Conservation (phyloP, 1,139 yeast genomes). For the Meyerozyma smithsonii region DNA sequence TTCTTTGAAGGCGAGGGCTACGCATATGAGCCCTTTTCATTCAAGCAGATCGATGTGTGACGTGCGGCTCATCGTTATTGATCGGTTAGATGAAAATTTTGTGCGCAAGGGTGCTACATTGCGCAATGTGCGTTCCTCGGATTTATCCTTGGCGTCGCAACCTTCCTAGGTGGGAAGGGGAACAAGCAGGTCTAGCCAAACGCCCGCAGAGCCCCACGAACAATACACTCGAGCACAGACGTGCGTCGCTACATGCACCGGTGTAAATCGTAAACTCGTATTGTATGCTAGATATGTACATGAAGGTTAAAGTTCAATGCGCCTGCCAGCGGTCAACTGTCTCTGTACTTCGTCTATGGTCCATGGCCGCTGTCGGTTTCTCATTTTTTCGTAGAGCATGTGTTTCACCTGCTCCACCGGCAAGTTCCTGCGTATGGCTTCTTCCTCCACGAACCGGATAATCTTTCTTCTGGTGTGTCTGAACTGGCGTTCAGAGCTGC, state of each 20-base stretch:
- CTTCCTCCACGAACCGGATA: conserved; percentile 31
- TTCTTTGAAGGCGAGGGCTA: conserved; percentile 95
- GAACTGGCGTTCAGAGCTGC: conserved; percentile 31
- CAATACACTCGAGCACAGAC: neutral
- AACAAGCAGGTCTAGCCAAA: no score
- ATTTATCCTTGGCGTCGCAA: neutral
- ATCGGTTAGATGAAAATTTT: no score
- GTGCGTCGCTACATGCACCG: neutral
- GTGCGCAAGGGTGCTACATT: no score
- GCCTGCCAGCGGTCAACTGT: conserved; percentile 30
- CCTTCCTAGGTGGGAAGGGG: no score
- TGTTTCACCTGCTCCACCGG: conserved; percentile 27
- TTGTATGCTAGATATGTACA: conserved; percentile 1
- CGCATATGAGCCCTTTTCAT: conserved; percentile 78
- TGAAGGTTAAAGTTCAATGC: conserved; percentile 18
- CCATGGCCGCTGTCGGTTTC: conserved; percentile 32
- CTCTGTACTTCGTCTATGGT: conserved; percentile 37
- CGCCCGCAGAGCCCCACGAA: neutral
- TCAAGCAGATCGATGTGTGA: conserved; percentile 17
- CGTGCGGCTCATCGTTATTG: neutral
- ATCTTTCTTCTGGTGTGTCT: conserved; percentile 32
- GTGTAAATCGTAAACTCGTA: neutral
- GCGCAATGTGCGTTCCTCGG: neutral
- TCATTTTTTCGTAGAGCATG: conserved; percentile 29
- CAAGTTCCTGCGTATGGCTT: conserved; percentile 20